Evolutionary conservation across 805 yeast genomes (phyloP).

Genomic region (Zygoascus tannicola): DNA sequence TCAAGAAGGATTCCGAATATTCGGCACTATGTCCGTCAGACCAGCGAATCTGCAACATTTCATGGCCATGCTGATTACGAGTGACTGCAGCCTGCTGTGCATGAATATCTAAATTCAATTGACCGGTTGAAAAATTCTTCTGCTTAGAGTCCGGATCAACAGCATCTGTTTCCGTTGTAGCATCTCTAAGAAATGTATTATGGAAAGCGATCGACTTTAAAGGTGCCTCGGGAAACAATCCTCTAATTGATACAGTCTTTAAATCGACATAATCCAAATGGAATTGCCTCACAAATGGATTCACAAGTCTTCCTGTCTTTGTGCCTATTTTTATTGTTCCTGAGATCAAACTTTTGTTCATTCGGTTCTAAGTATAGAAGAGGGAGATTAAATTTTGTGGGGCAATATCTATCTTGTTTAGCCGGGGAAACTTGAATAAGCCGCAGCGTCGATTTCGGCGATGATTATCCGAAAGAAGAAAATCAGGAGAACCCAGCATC

Average conservation of each 20-base stretch:
- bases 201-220: constrained; percentile 13
- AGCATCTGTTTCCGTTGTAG: constrained; percentile 41
- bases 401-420: no score
- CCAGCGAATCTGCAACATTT: constrained; percentile 38
- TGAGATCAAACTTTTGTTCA: no score
- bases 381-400: no score
- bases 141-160: constrained; percentile 50
- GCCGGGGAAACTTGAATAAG: no score
- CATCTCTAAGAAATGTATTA: constrained; percentile 49
- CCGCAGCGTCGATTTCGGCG: no score
- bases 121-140: constrained; percentile 55
- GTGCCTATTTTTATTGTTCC: no score
- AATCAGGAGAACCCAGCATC: no score
- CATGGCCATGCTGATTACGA: no score
- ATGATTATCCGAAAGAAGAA: no score
- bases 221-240: constrained; percentile 6
- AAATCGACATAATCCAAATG: constrained; percentile 11
- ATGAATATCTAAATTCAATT: constrained; percentile 27
- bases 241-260: constrained; percentile 9
- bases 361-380: no score
- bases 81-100: constrained; percentile 24
- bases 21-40: constrained; percentile 36
- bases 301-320: no score
- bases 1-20: constrained; percentile 41
- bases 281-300: no score